phyloP scores from a whole-genome alignment of 768 basidiomycete genomes.

The Mrakia hoshinonis region DNA sequence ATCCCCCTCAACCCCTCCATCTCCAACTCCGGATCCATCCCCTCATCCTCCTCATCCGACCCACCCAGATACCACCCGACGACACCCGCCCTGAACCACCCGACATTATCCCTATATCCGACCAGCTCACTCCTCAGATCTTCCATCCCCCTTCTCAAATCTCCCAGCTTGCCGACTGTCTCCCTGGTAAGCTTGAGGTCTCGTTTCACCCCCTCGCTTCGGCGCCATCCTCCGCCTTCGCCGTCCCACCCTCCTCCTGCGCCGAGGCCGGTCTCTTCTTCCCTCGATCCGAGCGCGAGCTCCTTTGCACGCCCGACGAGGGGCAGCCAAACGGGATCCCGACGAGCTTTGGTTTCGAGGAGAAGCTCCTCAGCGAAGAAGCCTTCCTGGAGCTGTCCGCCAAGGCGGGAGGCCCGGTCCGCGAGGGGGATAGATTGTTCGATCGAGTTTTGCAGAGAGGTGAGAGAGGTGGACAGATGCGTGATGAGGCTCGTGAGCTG shows the following conservation, averaged over 20 bases:
- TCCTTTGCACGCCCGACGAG: constrained; percentile 20
- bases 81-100: constrained; percentile 30
- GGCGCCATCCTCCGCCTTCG: constrained; percentile 14
- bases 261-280: background rate
- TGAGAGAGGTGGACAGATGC: constrained; percentile 30
- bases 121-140: constrained; percentile 30
- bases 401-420: constrained; percentile 30
- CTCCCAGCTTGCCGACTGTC: constrained; percentile 29
- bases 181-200: constrained; percentile 33
- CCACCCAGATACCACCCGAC: constrained; percentile 34
- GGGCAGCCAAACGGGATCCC: constrained; percentile 31
- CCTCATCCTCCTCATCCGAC: constrained; percentile 33
- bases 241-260: background rate
- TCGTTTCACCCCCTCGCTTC: constrained; percentile 30
- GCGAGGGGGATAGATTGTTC: constrained; percentile 34
- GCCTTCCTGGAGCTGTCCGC: constrained; percentile 27
- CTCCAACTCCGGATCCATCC: constrained; percentile 32
- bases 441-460: constrained; percentile 32
- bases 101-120: constrained; percentile 30
- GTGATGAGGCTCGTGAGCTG: constrained; percentile 34
- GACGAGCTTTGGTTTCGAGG: constrained; percentile 12
- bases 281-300: constrained; percentile 5
- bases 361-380: constrained; percentile 20
- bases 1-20: background rate
- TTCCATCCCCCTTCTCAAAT: constrained; percentile 32